Percentiles rank a stretch among this genome's conserved stretches.
Conservation (phyloP, 306 rosid genomes). For the Adenanthera pavonina region DNA sequence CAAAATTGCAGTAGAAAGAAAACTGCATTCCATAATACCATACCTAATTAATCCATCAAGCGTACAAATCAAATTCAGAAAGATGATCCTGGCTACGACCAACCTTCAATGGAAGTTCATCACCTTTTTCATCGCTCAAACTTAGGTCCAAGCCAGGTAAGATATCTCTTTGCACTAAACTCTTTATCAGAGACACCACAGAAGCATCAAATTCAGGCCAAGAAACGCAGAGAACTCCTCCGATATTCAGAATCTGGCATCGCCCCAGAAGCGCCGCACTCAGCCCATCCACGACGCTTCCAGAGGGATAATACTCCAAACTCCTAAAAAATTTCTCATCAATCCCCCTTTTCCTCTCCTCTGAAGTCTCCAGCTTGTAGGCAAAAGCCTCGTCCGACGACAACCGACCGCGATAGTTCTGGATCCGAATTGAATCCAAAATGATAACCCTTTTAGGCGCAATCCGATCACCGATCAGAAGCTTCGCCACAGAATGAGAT, state of each 20-base stretch:
- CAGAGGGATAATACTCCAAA: slow-evolving; percentile 74
- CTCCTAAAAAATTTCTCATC: slow-evolving; percentile 43
- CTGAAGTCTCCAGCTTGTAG: slow-evolving; percentile 74
- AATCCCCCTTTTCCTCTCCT: slow-evolving; percentile 49
- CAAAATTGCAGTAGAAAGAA: background rate
- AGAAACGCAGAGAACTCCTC: slow-evolving; percentile 66
- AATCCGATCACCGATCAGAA: slow-evolving; percentile 52
- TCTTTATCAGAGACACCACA: slow-evolving; percentile 56
- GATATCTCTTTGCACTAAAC: slow-evolving; percentile 46
- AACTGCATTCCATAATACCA: background rate
- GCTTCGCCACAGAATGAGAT: slow-evolving; percentile 55
- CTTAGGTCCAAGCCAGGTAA: slow-evolving; percentile 51
- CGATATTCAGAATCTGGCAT: slow-evolving; percentile 64
- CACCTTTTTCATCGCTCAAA: slow-evolving; percentile 22
- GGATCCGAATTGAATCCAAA: slow-evolving; percentile 60
- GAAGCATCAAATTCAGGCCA: slow-evolving; percentile 77
- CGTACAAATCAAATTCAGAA: slow-evolving; percentile 66
- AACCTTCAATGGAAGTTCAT: slow-evolving; percentile 37
- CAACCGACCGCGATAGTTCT: slow-evolving; percentile 63
- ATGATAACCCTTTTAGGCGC: slow-evolving; percentile 58
- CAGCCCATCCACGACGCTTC: slow-evolving; percentile 82
- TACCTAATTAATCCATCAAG: slow-evolving; percentile 38
- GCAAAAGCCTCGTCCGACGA: slow-evolving; percentile 59
- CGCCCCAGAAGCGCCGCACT: slow-evolving; percentile 72
- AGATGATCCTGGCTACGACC: slow-evolving; percentile 52